Evolutionary conservation across 495 filamentous ascomycete genomes (phyloP), one percentile per base, ranked within the genome.

Genomic region (Aspergillus baeticus): DNA sequence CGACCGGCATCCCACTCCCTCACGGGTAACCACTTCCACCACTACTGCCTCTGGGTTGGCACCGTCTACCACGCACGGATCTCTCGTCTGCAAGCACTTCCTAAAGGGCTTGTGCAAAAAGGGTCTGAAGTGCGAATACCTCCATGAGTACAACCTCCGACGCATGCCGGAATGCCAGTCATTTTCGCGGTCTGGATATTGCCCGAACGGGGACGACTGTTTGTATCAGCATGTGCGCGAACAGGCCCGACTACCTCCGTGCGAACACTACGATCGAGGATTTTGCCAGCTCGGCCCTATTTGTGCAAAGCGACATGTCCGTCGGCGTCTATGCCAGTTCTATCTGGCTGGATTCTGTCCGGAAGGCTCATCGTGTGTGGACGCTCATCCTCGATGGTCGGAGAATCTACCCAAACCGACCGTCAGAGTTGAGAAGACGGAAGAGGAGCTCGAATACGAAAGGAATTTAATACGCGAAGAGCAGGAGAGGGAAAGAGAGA

Each of bases 111-210:
- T 98, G 21, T 98, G 94, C 80, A 98, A 98, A 70, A 98, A 98
- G 71, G 95, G 93, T 34, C 83, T 94, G 57, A 82, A 83, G 54
- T 98, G 94, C 82, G 94, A 97, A 75, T 98, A 96, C 67, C 78
- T 96, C 54, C 94, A 98, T 76, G 93, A 96, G 76, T 98, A 95
- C 80, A 97, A 98, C 79, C 83, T 98, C 61, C 87, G 94, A 45
- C 90, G 92, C 73, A 95, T 96, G 93, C 91, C 92, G 43, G 94
- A 97, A 74, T 98, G 94, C 77, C 94, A 91, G 66, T 91, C 91
- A 64, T 94, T 90, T 63, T 84, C 89, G 14, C 86, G 91, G 56
- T 89, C 91, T 66, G 90, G 89, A 53, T 96, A 93, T 73, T 98
- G 94, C 73, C 87, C 87, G 63, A 96, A 96, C 71, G 92, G 92